These are phyloP conservation scores for Piedraia hortae DNA, from an alignment of 2,329 filamentous ascomycete genomes.

Conservation along the genomic window DNA sequence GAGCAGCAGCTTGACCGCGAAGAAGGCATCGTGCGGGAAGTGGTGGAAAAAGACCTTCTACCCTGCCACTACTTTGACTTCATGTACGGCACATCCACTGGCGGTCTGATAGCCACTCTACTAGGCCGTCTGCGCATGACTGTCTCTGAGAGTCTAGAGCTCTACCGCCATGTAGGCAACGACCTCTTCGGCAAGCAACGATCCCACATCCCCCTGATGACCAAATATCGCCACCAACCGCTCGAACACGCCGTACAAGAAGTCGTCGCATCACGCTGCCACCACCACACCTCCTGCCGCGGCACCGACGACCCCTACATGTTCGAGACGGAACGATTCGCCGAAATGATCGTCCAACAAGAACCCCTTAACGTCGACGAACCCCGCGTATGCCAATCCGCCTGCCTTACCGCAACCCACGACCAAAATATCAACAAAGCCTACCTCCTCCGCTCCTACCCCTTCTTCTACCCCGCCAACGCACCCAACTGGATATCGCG, in stretches of 20 bases:
- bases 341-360: slow-evolving; percentile 4
- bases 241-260: slow-evolving; percentile 20
- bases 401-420: slow-evolving; percentile 23
- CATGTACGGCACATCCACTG: slow-evolving; percentile 25
- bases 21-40: no score
- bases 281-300: slow-evolving; percentile 16
- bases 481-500: slow-evolving; percentile 19
- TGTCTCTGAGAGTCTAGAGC: slow-evolving; percentile 19
- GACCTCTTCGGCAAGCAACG: slow-evolving; percentile 20
- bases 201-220: slow-evolving; percentile 19
- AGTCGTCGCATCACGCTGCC: slow-evolving; percentile 20
- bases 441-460: slow-evolving; percentile 21
- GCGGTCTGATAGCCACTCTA: slow-evolving; percentile 24
- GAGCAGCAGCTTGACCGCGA: slow-evolving; percentile 17
- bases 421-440: slow-evolving; percentile 20
- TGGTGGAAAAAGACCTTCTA: no score
- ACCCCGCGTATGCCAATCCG: slow-evolving; percentile 14
- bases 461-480: slow-evolving; percentile 17
- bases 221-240: slow-evolving; percentile 23
- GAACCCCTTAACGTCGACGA: slow-evolving; percentile 9
- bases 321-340: slow-evolving; percentile 10
- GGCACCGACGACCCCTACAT: slow-evolving; percentile 19
- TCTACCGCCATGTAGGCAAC: slow-evolving; percentile 21
- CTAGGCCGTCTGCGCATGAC: slow-evolving; percentile 23
- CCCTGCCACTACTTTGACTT: slow-evolving; percentile 27